These are phyloP conservation scores for Cystobasidium sp. DNA, from an alignment of 1,284 basidiomycete species.

Conservation along the genomic window DNA sequence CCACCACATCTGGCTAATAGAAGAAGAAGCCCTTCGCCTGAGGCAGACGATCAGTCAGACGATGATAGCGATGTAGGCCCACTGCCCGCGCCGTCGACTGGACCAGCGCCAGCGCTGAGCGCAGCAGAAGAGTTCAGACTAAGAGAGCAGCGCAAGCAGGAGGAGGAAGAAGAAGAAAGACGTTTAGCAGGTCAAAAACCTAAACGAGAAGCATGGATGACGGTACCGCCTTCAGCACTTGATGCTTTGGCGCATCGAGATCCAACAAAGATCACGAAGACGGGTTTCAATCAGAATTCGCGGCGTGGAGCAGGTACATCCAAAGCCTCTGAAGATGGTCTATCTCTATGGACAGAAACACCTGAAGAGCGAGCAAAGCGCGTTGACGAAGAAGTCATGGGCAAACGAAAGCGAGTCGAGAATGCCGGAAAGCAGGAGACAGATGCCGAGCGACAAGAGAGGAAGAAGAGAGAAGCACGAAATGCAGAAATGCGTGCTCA, in stretches of 20 bases:
- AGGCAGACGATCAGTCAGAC: constrained; percentile 61
- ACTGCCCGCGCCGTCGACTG: constrained; percentile 62
- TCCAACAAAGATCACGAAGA: constrained; percentile 70
- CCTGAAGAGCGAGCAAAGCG: constrained; percentile 82
- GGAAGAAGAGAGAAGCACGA: constrained; percentile 50
- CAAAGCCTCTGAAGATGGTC: constrained; percentile 59
- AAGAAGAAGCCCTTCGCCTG: constrained; percentile 51
- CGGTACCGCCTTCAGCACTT: constrained; percentile 79
- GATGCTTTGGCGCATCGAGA: constrained; percentile 70
- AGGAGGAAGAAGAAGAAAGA: constrained; percentile 62
- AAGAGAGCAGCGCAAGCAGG: constrained; percentile 63
- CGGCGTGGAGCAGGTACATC: constrained; percentile 55
- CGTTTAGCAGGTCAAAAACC: constrained; percentile 67
- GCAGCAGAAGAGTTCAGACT: constrained; percentile 70
- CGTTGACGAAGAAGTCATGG: constrained; percentile 80
- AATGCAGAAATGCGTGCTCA: constrained; percentile 34
- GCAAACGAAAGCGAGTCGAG: constrained; percentile 66
- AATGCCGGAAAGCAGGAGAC: constrained; percentile 43
- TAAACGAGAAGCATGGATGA: constrained; percentile 92
- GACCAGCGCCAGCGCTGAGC: constrained; percentile 65
- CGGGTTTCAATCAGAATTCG: constrained; percentile 74
- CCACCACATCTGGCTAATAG: constrained; percentile 54
- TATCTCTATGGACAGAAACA: constrained; percentile 88
- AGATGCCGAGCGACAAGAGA: constrained; percentile 15
- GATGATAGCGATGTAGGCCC: constrained; percentile 79